Evolutionary conservation across 306 rosid species (phyloP), one percentile per base, ranked within the genome.

Genomic region (Vigna radiata): DNA sequence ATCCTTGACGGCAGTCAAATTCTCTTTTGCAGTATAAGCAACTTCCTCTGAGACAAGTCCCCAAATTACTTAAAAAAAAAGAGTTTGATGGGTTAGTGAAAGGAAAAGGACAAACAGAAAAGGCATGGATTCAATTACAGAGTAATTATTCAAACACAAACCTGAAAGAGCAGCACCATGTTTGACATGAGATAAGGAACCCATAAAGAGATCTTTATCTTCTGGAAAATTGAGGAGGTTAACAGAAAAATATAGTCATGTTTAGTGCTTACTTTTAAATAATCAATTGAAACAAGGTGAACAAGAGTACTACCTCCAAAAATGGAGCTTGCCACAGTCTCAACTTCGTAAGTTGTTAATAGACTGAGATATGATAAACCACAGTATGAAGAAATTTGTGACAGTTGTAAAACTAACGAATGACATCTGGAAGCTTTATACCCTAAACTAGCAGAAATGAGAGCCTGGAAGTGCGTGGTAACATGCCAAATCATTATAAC

Each of bases 91-190:
- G 55, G 31, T 48, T 37, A 37, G 75, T 68, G 43, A 41, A 77
- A 71, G 75, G 48, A 55, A 73, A 43, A 77, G 48, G 64, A 73
- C 79, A 48, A 54, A 81, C 58, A 72, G 77, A 61, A 33, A 79
- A 64, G 53, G 72, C 43, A 63, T 68, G 44, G 65, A 48, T 59
- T 73, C 62, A 65, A 74, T 58, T 55, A 33, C 53, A 79, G 50
- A 78, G 55, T 48, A 65, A 46, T 61, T 70, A 66, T 52, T 73
- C 73, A 81, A 72, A 65, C 76, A 70, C 79, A 73, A 81, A 95
- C 99, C 96, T 86, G 97, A 87, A 84, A 95, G 91, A 31, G 90
- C 88, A 48, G 96, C 88, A 37, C 97, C 97, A 6, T 77, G 91
- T 72, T 89, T 91, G 88, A 92, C 82, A 80, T 86, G 72, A 54